A percentile compares a stretch with the other conserved stretches of the same genome.
These are phyloP conservation scores for Alternaria novae-zelandiae DNA, from an alignment of 2,329 filamentous ascomycete species.

Conservation along the genomic window DNA sequence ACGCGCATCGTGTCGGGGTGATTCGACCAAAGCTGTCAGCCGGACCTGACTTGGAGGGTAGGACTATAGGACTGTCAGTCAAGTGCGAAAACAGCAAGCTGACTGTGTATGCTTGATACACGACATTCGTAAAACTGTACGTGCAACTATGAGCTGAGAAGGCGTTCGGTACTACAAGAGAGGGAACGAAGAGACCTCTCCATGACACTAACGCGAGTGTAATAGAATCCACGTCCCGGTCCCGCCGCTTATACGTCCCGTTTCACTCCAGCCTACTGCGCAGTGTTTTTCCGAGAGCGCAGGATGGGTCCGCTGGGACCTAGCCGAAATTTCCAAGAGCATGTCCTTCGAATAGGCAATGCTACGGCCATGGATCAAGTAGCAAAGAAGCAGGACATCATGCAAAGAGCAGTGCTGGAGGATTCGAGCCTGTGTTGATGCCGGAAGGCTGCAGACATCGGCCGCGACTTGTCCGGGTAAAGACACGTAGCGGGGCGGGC, in stretches of 20 bases:
- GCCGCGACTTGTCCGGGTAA: constrained; percentile 11
- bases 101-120: background rate
- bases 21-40: constrained; percentile 21
- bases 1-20: constrained; percentile 30
- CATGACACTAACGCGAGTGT: background rate
- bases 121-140: background rate
- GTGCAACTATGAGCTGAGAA: background rate
- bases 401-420: background rate
- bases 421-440: background rate
- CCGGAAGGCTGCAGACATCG: background rate
- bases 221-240: background rate
- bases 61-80: background rate
- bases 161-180: background rate
- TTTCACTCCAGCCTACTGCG: background rate
- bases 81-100: background rate
- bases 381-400: background rate
- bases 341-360: background rate
- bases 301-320: background rate
- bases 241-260: background rate
- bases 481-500: constrained; percentile 4
- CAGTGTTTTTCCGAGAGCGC: background rate
- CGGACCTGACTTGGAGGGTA: background rate
- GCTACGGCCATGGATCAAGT: background rate
- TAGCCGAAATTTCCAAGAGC: background rate
- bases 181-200: background rate